A percentile compares a stretch with the other conserved stretches of the same genome.
These are phyloP conservation scores for Oryza officinalis DNA, from an alignment of 176 grass and related monocot species.

Conservation along the genomic window DNA sequence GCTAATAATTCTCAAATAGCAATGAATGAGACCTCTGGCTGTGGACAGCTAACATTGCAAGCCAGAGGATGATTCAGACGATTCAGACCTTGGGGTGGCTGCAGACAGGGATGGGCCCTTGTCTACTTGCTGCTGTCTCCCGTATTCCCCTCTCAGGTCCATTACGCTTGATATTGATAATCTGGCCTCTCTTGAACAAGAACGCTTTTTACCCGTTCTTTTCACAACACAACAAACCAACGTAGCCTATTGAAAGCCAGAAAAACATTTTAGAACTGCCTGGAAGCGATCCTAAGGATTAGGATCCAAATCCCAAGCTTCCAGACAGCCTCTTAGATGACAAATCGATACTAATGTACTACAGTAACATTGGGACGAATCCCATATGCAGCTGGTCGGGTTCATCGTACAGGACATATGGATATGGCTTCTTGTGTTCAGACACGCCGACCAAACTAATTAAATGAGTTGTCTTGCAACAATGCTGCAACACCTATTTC, in stretches of 20 bases:
- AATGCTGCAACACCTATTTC: not conserved
- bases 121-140: constrained; percentile 33
- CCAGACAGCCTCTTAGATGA: not conserved
- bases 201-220: not conserved
- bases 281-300: not conserved
- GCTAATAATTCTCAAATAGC: constrained; percentile 22
- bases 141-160: constrained; percentile 19
- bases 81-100: constrained; percentile 28
- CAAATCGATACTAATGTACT: not conserved
- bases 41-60: constrained; percentile 23
- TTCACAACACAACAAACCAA: not conserved
- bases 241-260: not conserved
- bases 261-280: not conserved
- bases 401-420: constrained; percentile 14
- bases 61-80: constrained; percentile 14
- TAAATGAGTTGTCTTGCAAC: constrained; percentile 14
- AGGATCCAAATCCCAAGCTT: not conserved
- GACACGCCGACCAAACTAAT: constrained; percentile 12
- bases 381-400: not conserved
- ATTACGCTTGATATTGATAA: constrained; percentile 8
- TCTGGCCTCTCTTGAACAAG: not conserved
- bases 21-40: constrained; percentile 31
- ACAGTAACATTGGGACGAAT: not conserved
- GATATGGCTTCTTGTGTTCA: not conserved
- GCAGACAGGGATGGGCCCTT: constrained; percentile 43